These are phyloP conservation scores for Lichtheimia corymbifera DNA, from an alignment of 371 early-diverging fungal species.

Conservation along the genomic window DNA sequence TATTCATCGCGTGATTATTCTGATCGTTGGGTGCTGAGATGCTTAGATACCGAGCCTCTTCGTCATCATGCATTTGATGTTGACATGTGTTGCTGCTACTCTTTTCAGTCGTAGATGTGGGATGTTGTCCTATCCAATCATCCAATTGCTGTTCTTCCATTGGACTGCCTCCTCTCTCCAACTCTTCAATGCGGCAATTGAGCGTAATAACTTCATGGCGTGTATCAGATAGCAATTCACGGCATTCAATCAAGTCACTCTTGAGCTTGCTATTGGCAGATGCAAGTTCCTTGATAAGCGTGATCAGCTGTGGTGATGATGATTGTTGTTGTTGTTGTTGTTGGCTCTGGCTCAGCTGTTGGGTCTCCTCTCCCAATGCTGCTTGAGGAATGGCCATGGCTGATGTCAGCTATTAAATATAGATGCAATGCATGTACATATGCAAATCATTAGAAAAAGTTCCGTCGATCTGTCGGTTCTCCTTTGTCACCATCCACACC, in stretches of 20 bases:
- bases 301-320: slow-evolving; percentile 17
- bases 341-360: background rate
- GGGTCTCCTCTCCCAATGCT: background rate
- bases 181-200: slow-evolving; percentile 21
- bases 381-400: background rate
- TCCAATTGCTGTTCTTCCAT: background rate
- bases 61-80: slow-evolving; percentile 1
- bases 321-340: slow-evolving; percentile 3
- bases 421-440: no score
- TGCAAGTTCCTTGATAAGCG: slow-evolving; percentile 47
- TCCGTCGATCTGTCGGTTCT: background rate
- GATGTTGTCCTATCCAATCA: slow-evolving; percentile 7
- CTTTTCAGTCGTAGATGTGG: background rate
- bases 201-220: slow-evolving; percentile 29
- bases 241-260: slow-evolving; percentile 38
- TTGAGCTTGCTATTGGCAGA: slow-evolving; percentile 47
- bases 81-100: background rate
- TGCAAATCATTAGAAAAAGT: no score
- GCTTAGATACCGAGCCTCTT: slow-evolving; percentile 10
- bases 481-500: background rate
- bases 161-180: slow-evolving; percentile 10
- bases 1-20: no score
- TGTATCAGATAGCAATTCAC: slow-evolving; percentile 34
- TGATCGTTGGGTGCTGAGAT: slow-evolving; percentile 17
- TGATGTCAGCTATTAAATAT: slow-evolving; percentile 24